Evolutionary conservation across 2,329 filamentous ascomycete genomes (phyloP).

Genomic region (Aspergillus fijiensis): DNA sequence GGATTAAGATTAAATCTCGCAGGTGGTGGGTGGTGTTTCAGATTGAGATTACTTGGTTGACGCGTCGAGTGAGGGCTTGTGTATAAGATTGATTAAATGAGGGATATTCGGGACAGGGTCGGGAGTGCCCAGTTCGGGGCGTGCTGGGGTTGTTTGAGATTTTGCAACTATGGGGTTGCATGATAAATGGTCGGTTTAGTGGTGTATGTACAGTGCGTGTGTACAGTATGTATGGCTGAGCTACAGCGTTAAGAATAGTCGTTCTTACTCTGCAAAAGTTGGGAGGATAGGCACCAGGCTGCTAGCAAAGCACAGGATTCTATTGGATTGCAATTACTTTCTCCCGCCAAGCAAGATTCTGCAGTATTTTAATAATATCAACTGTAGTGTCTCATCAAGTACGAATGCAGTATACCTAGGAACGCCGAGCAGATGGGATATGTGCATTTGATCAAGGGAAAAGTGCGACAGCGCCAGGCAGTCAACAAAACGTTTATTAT

Average conservation of each 20-base stretch:
- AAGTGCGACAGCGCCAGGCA: slow-evolving; percentile 31
- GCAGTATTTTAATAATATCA: neutral
- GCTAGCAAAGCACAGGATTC: neutral
- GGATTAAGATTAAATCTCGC: neutral
- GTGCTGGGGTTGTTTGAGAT: neutral
- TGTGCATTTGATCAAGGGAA: slow-evolving; percentile 7
- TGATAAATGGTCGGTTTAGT: neutral
- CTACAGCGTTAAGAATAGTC: neutral
- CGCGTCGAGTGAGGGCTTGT: neutral
- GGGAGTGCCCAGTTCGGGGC: neutral
- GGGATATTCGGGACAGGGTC: neutral
- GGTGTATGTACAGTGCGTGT: too few species aligned
- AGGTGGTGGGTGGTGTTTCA: neutral
- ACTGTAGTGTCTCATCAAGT: neutral
- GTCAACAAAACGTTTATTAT: slow-evolving; percentile 13
- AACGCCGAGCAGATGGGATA: slow-evolving; percentile 27
- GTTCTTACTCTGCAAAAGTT: too few species aligned
- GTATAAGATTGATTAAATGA: neutral
- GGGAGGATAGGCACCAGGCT: too few species aligned
- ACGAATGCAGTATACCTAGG: slow-evolving; percentile 11
- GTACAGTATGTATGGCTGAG: neutral
- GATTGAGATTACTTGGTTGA: neutral
- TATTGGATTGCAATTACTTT: neutral
- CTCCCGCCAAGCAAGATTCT: neutral
- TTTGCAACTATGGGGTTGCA: neutral